These are phyloP conservation scores for Chaetomium cochliodes DNA, from an alignment of 495 filamentous ascomycete genomes.

Conservation along the genomic window DNA sequence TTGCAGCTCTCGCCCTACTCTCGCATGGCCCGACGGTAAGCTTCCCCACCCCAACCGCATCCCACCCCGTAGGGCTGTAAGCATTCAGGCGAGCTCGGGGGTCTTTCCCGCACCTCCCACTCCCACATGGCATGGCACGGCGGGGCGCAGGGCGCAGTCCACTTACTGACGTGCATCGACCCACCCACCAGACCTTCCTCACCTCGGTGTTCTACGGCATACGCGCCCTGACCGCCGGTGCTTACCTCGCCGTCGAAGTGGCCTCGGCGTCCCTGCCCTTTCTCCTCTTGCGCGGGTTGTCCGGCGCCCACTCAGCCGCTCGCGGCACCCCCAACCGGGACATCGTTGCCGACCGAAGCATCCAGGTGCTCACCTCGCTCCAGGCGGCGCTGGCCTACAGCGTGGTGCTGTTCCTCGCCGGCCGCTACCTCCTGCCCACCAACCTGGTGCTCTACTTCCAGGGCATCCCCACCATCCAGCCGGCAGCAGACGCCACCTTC, in stretches of 20 bases:
- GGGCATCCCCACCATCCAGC: slow-evolving; percentile 60
- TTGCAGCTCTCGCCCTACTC: slow-evolving; percentile 64
- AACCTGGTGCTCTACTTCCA: slow-evolving; percentile 69
- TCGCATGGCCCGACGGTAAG: slow-evolving; percentile 67
- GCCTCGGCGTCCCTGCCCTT: slow-evolving; percentile 68
- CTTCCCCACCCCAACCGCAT: slow-evolving; percentile 2
- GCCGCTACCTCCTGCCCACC: slow-evolving; percentile 62
- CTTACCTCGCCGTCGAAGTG: slow-evolving; percentile 62
- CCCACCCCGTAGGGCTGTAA: slow-evolving; percentile 16
- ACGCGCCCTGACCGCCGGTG: slow-evolving; percentile 53
- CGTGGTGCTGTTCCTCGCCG: slow-evolving; percentile 61
- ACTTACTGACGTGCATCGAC: slow-evolving; percentile 31
- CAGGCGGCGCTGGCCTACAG: slow-evolving; percentile 68
- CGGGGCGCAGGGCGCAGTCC: slow-evolving; percentile 6
- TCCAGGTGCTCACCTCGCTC: slow-evolving; percentile 61
- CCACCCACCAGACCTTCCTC: slow-evolving; percentile 56
- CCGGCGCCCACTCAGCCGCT: slow-evolving; percentile 58
- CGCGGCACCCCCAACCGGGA: slow-evolving; percentile 63
- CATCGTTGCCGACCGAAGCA: slow-evolving; percentile 63
- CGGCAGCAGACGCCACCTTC: slow-evolving; percentile 59
- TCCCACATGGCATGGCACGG: slow-evolving; percentile 22
- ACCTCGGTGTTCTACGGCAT: slow-evolving; percentile 71
- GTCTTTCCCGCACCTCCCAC: slow-evolving; percentile 9
- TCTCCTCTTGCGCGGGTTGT: slow-evolving; percentile 62
- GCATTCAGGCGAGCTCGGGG: slow-evolving; percentile 11